Base-by-base conservation (phyloP, 768 basidiomycete genomes). In the Phylloporus scabripes region DNA sequence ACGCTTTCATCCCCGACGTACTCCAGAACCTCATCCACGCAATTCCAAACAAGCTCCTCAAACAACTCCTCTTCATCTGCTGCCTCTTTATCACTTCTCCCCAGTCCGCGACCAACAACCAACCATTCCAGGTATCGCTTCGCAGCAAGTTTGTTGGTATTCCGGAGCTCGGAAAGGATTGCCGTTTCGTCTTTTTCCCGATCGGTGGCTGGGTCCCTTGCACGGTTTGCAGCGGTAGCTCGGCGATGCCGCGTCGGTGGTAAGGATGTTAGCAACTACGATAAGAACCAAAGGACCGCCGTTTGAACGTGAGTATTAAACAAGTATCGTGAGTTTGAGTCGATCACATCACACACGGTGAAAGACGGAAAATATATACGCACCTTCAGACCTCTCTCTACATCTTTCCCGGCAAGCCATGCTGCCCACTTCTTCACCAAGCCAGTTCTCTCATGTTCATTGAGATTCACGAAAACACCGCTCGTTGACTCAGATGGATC, bases 91-190 rank as follows among this genome's bases (percentile, higher is more conserved):
- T 62, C 59, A 24, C 56, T 46, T 24, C 51, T 61, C 44, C 59
- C 61, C 7, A 59, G 50, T 9, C 81, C 78, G 54, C 81, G 80
- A 46, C 79, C 77, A 20, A 95, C 67, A 2, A 94, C 82, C 1
- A 94, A 70, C 64, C 91, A 81, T 60, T 95, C 92, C 4, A 96
- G 71, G 62, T 83, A 94, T 53, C 79, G 78, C 31, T 75, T 72
- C 2, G 80, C 90, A 17, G 85, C 86, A 68, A 52, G 40, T 18
- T 28, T 5, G 15, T 46, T 58, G 8, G 50, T 55, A 45, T 51
- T 50, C 23, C 61, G 56, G 17, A 66, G 58, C 42, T 68, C 60
- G 31, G 64, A 64, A 37, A 66, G 62, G n/a, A 68, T 53, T 2
- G 8, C 14, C 3, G 66, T 18, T 41, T 66, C 65, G 11, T 66